Base-by-base conservation (phyloP, 2,329 filamentous ascomycete genomes). In the Nemania bipapillata region DNA sequence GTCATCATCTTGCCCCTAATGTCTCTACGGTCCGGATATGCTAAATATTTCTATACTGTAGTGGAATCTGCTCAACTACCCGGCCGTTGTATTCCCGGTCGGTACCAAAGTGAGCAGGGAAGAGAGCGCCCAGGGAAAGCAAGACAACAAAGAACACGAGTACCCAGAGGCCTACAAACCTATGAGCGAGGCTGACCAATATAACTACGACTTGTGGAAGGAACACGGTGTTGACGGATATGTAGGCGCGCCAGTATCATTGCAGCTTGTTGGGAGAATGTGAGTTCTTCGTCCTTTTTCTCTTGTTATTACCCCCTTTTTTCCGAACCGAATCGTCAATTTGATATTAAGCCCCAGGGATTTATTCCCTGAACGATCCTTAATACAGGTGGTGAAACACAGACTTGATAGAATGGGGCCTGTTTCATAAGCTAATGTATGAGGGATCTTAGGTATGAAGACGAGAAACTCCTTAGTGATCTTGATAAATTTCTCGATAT, bases 51-150 rank as follows among this genome's bases (percentile, higher is more conserved):
- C 22, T 20, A 30, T 11, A 20, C 11, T 20, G 3, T 15, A 68
- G 69, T 92, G 89, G 89, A 92, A 92, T 75, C 73, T 92, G 49
- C 83, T 92, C 1, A 89, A 92, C 76, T 91, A 91, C 76, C 88
- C 90, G 0, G 85, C 83, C 9, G 77, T 86, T 1, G 83, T 88
- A 0, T 90, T 92, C 74, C 90, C 90, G 0, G 87, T 86, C 0
- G 65, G 67, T 5, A 26, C 40, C 15, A 65, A 72, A 22, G 67
- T 69, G n/a, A 32, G 62, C 9, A 66, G 55, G 20, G 3, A 6
- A 24, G 53, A 24, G 8, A 40, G 57, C 15, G 47, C 22, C 37
- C 63, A 57, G 32, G 69, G 37, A 20, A 28, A 68, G 65, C 8
- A 22, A 17, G 45, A 9, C 42, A 17, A 54, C 12, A 20, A n/a